Conservation (phyloP, 2,329 filamentous ascomycete species). For the Xylaria sp. region DNA sequence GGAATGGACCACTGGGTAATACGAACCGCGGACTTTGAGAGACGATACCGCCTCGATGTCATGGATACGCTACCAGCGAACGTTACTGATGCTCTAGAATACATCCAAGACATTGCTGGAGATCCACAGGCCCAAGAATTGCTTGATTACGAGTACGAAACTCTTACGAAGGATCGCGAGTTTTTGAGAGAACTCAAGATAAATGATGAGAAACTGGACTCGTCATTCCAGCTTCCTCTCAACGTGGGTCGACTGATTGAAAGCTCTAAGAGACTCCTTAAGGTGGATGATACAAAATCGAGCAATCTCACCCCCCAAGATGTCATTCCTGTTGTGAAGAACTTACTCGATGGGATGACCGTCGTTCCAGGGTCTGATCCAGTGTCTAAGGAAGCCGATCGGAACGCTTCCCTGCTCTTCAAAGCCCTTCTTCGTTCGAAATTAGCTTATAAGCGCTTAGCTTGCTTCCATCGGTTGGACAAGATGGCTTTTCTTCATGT, state of each 20-base stretch:
- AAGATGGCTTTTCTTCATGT: slow-evolving; percentile 94
- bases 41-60: slow-evolving; percentile 86
- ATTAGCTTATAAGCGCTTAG: slow-evolving; percentile 91
- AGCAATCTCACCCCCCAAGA: slow-evolving; percentile 91
- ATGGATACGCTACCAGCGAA: slow-evolving; percentile 71
- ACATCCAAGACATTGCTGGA: slow-evolving; percentile 85
- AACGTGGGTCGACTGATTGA: slow-evolving; percentile 93
- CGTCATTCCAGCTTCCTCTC: slow-evolving; percentile 89
- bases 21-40: slow-evolving; percentile 79
- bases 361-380: slow-evolving; percentile 87
- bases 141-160: slow-evolving; percentile 88
- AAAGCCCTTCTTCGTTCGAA: slow-evolving; percentile 91
- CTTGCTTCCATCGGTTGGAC: slow-evolving; percentile 85
- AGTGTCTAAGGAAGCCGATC: slow-evolving; percentile 86
- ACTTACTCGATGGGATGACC: slow-evolving; percentile 78
- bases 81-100: slow-evolving; percentile 80
- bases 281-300: slow-evolving; percentile 83
- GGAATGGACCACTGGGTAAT: slow-evolving; percentile 86
- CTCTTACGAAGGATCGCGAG: slow-evolving; percentile 77
- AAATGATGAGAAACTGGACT: slow-evolving; percentile 75
- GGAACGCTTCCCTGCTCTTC: slow-evolving; percentile 88
- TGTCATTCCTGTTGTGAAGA: slow-evolving; percentile 81
- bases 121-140: slow-evolving; percentile 88
- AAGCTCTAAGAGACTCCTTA: slow-evolving; percentile 88
- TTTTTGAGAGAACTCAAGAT: slow-evolving; percentile 76